Evolutionary conservation across 495 filamentous ascomycete species (phyloP), one percentile per base, ranked within the genome.

Genomic region (Xylaria longipes): DNA sequence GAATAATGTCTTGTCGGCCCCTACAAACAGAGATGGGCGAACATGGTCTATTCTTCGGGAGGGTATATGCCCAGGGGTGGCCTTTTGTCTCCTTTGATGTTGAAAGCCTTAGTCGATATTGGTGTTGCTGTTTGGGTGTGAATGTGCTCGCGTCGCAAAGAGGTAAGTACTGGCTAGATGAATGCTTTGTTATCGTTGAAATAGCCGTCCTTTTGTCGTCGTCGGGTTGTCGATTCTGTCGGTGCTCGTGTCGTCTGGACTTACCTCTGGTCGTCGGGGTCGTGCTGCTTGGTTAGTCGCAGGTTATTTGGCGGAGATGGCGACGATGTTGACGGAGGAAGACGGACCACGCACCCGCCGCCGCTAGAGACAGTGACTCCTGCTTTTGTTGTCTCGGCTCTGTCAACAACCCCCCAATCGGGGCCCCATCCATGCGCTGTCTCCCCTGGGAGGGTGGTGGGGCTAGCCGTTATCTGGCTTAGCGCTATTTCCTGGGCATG

Each of bases 381-480:
- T 64, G 66, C 56, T 58, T 69, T 69, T 69, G 66, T 69, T 64
- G 69, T 65, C 69, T 66, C 35, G 52, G 69, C 27, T 43, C 45
- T 65, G 69, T 71, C 69, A 71, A 71, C 69, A 71, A 65, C 61
- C 68, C 68, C 68, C 58, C 58, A 62, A 62, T 8, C 45, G 37
- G 29, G 22, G 74, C 73, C 77, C 76, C 74, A 74, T 73, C 75
- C 75, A 71, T 73, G 73, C 61, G 56, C 39, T 68, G 72, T 76
- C 71, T 67, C 73, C 77, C 75, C 74, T 76, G 70, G 69, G 71
- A 69, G 46, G 68, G 29, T 43, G 65, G 65, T 14, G 3, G 35
- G 43, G 56, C 77, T 76, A 77, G 20, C 15, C 63, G 35, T 0
- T 0, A 12, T 22, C 0, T 0, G 67, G 75, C 0, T 45, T 79